Conservation (phyloP, 2,329 filamentous ascomycete species). For the Lizonia empirigonia region DNA sequence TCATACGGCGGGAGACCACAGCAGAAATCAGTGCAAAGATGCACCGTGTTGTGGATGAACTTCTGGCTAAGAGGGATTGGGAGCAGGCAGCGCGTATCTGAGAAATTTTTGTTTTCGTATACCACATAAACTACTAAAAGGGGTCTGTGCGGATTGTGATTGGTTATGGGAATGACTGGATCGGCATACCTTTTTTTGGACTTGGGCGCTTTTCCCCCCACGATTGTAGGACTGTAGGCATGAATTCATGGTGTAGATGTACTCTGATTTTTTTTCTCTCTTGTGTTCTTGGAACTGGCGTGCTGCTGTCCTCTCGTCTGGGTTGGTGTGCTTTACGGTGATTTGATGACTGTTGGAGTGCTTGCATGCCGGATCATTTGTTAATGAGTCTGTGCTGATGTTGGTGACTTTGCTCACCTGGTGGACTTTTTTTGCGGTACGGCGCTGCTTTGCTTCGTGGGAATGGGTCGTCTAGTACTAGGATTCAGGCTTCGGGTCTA, state of each 20-base stretch:
- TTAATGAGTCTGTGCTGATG: too few species aligned
- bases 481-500: too few species aligned
- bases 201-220: neutral
- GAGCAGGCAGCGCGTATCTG: neutral
- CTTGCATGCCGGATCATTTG: too few species aligned
- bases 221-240: neutral
- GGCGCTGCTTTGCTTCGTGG: too few species aligned
- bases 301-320: too few species aligned
- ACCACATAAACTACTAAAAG: constrained; percentile 7
- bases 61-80: neutral
- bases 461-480: too few species aligned
- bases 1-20: neutral
- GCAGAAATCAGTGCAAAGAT: neutral
- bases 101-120: neutral
- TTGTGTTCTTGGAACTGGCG: too few species aligned
- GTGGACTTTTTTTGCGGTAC: too few species aligned
- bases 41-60: neutral
- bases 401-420: too few species aligned
- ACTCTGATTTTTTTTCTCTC: too few species aligned
- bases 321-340: too few species aligned
- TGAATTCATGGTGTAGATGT: neutral
- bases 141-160: neutral
- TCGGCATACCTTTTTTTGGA: neutral
- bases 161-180: neutral
- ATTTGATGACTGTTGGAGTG: too few species aligned